Evolutionary conservation across 352 stramenopile genomes (phyloP).

Genomic region (Phytophthora boehmeriae): DNA sequence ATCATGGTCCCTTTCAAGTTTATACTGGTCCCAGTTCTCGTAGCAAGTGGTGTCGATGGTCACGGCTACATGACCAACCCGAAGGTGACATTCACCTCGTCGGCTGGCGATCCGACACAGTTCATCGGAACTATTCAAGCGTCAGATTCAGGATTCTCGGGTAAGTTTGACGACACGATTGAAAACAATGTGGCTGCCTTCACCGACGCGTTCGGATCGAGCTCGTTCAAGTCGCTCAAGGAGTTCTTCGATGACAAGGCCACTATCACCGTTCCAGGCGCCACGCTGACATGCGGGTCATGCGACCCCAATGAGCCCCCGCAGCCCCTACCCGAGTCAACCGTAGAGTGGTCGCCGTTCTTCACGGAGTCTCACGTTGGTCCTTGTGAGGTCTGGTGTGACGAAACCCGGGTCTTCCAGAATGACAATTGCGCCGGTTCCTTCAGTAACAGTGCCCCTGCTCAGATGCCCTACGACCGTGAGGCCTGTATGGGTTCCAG

Average conservation of each 20-base stretch:
- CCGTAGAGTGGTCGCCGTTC: conserved; percentile 17
- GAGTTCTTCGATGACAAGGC: conserved; percentile 1
- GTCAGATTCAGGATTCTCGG: conserved; percentile 9
- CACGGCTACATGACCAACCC: conserved; percentile 23
- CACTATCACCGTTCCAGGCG: background rate
- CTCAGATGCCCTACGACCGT: conserved; percentile 29
- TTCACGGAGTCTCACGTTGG: conserved; percentile 31
- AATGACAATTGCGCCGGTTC: conserved; percentile 10
- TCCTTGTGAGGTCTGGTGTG: conserved; percentile 42
- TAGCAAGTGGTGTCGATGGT: conserved; percentile 7
- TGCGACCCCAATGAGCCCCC: conserved; percentile 17
- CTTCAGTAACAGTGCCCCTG: conserved; percentile 17
- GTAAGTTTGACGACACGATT: background rate
- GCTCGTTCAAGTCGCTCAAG: conserved; percentile 10
- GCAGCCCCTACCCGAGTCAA: conserved; percentile 9
- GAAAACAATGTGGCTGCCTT: conserved; percentile 13
- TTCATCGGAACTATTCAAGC: conserved; percentile 11
- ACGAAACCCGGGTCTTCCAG: conserved; percentile 30
- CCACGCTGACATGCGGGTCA: background rate
- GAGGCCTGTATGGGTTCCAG: conserved; percentile 19
- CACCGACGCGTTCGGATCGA: conserved; percentile 7
- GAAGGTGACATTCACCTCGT: conserved; percentile 8
- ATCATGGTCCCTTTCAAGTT: no score
- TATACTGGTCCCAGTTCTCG: conserved; percentile 5
- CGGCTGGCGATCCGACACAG: conserved; percentile 7